Evolutionary conservation across 345 rosid genomes (phyloP), one percentile per base, ranked within the genome.

Genomic region (Syzygium aromaticum): DNA sequence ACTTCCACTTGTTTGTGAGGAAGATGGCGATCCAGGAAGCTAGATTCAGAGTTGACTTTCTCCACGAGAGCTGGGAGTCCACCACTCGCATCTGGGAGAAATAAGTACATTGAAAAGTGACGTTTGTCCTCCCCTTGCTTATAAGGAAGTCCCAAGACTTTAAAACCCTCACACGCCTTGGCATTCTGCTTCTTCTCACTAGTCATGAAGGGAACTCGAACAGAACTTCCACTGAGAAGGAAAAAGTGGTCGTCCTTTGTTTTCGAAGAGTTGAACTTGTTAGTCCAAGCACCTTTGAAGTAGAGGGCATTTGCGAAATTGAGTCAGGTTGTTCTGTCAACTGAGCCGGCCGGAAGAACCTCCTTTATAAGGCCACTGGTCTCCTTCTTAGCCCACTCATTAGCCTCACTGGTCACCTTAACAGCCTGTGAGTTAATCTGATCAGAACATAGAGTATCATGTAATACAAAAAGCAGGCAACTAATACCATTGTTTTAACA

Each of bases 261-360:
- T 54, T 90, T 82, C 3, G 93, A 92, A 2, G 91, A 88, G 86
- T 95, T 92, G 54, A 97, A 96, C 85, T 90, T 93, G 84, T 96
- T 94, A 63, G 30, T 87, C 99, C 99, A 97, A 89, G 95, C 91
- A 11, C 96, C 98, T 82, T 97, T 95, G 91, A 96, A 97, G 87
- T 97, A 96, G 43, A 96, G 91, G 28, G 96, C 99, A 92, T 95
- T 96, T 4, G 95, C 93, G 56, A 96, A 91, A 27, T 96, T 92
- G 64, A 97, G 94, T 87, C 90, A 92, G 21, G 97, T 93, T 46
- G 84, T 86, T 51, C 73, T 52, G 56, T 95, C 94, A 84, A 94
- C 95, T 11, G 98, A 92, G 11, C 94, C 95, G 12, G 93, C 78
- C 30, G 98, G 95, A 57, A 96, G 94, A 89, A 97, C 91, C 88